Base-by-base conservation (phyloP, 1,139 yeast genomes). In the Kazachstania sp. region DNA sequence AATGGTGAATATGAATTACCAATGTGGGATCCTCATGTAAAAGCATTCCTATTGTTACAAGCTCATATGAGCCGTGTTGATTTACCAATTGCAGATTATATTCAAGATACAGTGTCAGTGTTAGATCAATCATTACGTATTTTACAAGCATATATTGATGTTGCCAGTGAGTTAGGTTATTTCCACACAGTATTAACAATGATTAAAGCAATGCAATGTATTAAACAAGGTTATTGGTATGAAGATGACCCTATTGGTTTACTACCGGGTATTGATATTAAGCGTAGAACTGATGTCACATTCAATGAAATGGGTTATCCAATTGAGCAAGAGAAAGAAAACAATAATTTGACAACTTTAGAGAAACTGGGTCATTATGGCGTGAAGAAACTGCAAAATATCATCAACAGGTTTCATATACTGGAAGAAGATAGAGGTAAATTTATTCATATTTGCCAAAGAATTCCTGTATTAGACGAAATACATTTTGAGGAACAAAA, bases 11-110 rank as follows among this genome's bases (percentile, higher is more conserved):
- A 74, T 30, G 77, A 76, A 50, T 80, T 81, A 53, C 83, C 82
- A 52, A 83, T 88, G 65, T 88, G 95, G 84, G 96, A 92, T 65
- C 97, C 98, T 2, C 97, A 92, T 65, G 90, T 92, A 54, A 92
- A 92, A 63, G 83, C 95, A 0, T 92, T 78, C 60, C 71, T 92
- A 55, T 73, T 92, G 51, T 64, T 92, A 13, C 97, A 94, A 65
- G 97, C 97, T 0, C 87, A 78, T 59, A 78, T 94, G 77, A 77
- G 84, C 50, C 72, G 95, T 49, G 75, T 85, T 12, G 95, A 86
- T 52, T 70, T 92, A 45, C 98, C 98, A 1, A 86, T 94, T 60
- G 94, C 95, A 0, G 99, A 92, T 71, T 94, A 94, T 63, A 74
- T 86, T 13, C 97, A 92, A 61, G 99, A 92, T 66, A 88, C 96